Percentiles rank a stretch among this genome's conserved stretches.
Conservation (phyloP, 768 basidiomycete genomes). For the Leccinum subgranulosum region DNA sequence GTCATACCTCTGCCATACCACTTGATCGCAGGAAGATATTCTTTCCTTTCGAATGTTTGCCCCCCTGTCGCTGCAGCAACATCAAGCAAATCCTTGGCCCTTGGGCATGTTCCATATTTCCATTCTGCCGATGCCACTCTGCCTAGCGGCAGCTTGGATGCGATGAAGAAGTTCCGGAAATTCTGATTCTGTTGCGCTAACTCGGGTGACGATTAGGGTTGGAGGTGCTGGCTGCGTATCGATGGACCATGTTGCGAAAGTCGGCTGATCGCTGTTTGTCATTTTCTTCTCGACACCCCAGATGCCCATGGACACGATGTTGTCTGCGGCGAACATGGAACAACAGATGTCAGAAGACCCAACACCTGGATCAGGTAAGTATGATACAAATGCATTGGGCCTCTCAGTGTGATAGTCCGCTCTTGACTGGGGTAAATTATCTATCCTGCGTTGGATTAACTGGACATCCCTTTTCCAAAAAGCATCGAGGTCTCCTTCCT, state of each 20-base stretch:
- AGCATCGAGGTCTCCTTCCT: constrained; percentile 33
- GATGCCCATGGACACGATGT: constrained; percentile 11
- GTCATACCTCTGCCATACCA: constrained; percentile 44
- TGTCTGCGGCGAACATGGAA: constrained; percentile 17
- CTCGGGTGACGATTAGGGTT: constrained; percentile 44
- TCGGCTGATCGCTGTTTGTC: constrained; percentile 1
- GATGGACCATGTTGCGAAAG: constrained; percentile 45
- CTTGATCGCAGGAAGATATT: constrained; percentile 43
- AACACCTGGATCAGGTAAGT: constrained; percentile 44
- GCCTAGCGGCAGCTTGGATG: constrained; percentile 35
- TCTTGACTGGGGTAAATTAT: constrained; percentile 4
- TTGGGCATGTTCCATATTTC: constrained; percentile 48
- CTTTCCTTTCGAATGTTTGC: constrained; percentile 30
- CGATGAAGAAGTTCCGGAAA: constrained; percentile 36
- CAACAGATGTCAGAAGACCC: constrained; percentile 40
- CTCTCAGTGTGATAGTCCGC: constrained; percentile 5
- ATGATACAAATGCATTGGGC: constrained; percentile 31
- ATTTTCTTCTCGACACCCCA: constrained; percentile 20
- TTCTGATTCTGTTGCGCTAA: constrained; percentile 29
- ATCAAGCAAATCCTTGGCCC: constrained; percentile 30
- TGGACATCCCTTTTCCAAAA: constrained; percentile 41
- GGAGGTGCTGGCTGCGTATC: constrained; percentile 31
- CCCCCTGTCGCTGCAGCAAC: constrained; percentile 32
- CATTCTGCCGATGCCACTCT: constrained; percentile 34
- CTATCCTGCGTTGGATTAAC: constrained; percentile 34